Evolutionary conservation across 2,329 filamentous ascomycete genomes (phyloP).

Genomic region (Talaromyces sp.): DNA sequence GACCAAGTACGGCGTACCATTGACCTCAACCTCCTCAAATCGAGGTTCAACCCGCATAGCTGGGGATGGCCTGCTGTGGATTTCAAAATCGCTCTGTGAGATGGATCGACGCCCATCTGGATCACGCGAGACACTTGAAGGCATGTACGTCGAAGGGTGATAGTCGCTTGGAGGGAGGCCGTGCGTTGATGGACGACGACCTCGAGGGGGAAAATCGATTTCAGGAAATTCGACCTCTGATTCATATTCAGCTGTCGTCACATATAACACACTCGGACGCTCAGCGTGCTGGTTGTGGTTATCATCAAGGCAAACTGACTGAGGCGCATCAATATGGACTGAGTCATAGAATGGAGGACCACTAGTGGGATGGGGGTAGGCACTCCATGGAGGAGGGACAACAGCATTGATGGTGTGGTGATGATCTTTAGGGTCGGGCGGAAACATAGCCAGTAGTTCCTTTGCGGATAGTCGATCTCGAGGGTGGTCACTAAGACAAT

Average conservation of each 20-base stretch:
- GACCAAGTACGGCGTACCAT: conserved; percentile 19
- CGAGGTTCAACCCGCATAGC: conserved; percentile 15
- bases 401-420: background rate
- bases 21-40: conserved; percentile 20
- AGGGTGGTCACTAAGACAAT: conserved; percentile 74
- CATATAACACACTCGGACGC: conserved; percentile 19
- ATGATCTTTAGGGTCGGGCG: conserved; percentile 34
- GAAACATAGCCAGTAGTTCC: conserved; percentile 69
- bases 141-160: conserved; percentile 18
- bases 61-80: conserved; percentile 5
- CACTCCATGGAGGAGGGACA: conserved; percentile 9
- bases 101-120: conserved; percentile 18
- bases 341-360: conserved; percentile 16
- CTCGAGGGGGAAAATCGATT: conserved; percentile 21
- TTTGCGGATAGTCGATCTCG: conserved; percentile 71
- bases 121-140: conserved; percentile 16
- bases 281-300: background rate
- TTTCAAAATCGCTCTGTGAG: conserved; percentile 22
- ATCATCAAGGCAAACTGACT: conserved; percentile 16
- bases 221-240: conserved; percentile 8
- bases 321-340: conserved; percentile 1
- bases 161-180: conserved; percentile 19
- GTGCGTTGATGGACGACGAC: conserved; percentile 18
- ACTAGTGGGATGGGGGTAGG: background rate
- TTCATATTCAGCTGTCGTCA: conserved; percentile 16